These are phyloP conservation scores for Taiozyma onychis DNA, from an alignment of 1,139 yeast species.

Conservation along the genomic window DNA sequence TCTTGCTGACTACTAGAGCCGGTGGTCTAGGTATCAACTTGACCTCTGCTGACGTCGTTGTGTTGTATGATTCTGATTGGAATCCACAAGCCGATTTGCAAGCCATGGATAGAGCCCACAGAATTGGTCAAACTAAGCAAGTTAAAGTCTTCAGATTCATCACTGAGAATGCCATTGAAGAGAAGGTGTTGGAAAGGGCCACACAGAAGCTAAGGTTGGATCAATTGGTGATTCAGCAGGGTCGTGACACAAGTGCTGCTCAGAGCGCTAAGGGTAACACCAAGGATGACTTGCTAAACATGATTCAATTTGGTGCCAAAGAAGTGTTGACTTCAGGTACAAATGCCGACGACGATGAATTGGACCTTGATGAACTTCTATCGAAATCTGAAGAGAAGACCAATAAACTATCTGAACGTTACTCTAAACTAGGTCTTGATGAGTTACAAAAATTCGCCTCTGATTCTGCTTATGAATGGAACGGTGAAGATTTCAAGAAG, in stretches of 20 bases:
- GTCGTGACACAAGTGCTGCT: constrained; percentile 46
- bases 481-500: constrained; percentile 88
- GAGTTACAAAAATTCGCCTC: constrained; percentile 87
- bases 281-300: constrained; percentile 82
- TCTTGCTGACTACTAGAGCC: constrained; percentile 92
- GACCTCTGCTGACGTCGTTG: constrained; percentile 88
- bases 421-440: constrained; percentile 80
- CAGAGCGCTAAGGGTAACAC: constrained; percentile 35
- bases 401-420: constrained; percentile 66
- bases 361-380: constrained; percentile 74
- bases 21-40: constrained; percentile 96
- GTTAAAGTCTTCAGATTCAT: constrained; percentile 89
- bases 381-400: constrained; percentile 80
- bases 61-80: constrained; percentile 95
- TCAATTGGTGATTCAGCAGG: constrained; percentile 94
- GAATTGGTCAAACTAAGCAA: constrained; percentile 97
- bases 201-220: constrained; percentile 90
- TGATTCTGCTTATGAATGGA: constrained; percentile 96
- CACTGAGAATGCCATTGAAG: constrained; percentile 95
- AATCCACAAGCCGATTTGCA: constrained; percentile 98
- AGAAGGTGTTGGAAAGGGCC: constrained; percentile 91
- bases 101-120: constrained; percentile 98
- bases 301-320: constrained; percentile 97
- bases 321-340: constrained; percentile 58
- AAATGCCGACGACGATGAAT: constrained; percentile 30